Base-by-base conservation (phyloP, 179 eudicot species). In the Gypsophila paniculata region DNA sequence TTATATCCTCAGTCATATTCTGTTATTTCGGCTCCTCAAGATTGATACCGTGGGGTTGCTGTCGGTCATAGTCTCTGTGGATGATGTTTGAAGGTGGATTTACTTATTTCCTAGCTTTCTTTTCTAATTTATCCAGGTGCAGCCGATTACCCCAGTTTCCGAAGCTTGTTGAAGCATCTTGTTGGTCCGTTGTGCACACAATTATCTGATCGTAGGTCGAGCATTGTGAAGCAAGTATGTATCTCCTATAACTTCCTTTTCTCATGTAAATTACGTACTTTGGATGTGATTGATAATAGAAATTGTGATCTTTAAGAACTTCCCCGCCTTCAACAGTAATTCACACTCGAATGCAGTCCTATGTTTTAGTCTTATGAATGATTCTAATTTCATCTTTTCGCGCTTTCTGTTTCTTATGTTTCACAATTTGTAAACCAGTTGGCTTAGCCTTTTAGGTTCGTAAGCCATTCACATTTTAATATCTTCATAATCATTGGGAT, bases 221-320 rank as follows among this genome's bases (percentile, higher is more conserved):
- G 86, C 85, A 92, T 95, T 75, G 99, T 95, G 60, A 95, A 95
- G 81, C 99, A 95, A 90, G 99, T 90, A 55, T 75, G 82, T 61
- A 65, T 42, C 25, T 55, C 4, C n/a, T 2, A 6, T 6, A 42
- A 42, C 46, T 22, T 52, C 9, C 9, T 36, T 34, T 32, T 54
- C 17, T n/a, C 8, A 12, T 38, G 36, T 58, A 54, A 22, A 29
- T 44, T 71, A 38, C 42, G 34, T 25, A 29, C 29, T 26, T 9
- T 19, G 6, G 15, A 22, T 65, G 22, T 18, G 23, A 42, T 42
- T 29, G 34, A 1, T 29, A 29, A 1, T 14, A 3, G 74, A 26
- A 71, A 14, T 23, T 14, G 44, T 23, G 18, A 58, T 12, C 11
- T 51, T 32, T 0, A 72, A 60, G 12, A 26, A n/a, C 8, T 25